Evolutionary conservation across 2,329 filamentous ascomycete species (phyloP).

Genomic region (Simplicillium sp.): DNA sequence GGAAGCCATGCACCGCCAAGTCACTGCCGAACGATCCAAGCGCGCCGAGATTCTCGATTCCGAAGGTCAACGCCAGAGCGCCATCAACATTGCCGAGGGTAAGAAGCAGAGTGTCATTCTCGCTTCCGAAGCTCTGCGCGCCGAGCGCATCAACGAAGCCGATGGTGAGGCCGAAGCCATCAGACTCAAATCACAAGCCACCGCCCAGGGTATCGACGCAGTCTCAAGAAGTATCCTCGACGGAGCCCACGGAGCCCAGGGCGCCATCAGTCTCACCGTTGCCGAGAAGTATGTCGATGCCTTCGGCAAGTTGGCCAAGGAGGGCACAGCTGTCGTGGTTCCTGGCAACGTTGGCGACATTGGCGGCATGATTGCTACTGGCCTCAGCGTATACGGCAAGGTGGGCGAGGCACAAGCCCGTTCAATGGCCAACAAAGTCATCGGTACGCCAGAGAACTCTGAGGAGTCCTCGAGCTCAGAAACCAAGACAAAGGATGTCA

Average conservation of each 20-base stretch:
- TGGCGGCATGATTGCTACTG: constrained; percentile 91
- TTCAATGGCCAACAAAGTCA: constrained; percentile 46
- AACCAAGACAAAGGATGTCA: neutral
- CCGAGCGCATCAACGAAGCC: constrained; percentile 89
- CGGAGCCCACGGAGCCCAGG: constrained; percentile 67
- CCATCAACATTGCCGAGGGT: constrained; percentile 98
- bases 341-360: constrained; percentile 97
- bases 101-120: constrained; percentile 95
- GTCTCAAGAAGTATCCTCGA: constrained; percentile 68
- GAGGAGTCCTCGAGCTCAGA: neutral
- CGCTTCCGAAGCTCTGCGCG: constrained; percentile 80
- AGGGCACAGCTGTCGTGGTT: constrained; percentile 91
- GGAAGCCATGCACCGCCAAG: constrained; percentile 95
- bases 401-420: constrained; percentile 73
- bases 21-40: constrained; percentile 95
- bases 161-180: constrained; percentile 93
- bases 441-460: constrained; percentile 13
- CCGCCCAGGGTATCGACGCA: constrained; percentile 78
- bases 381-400: constrained; percentile 91
- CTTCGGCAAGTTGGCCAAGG: constrained; percentile 84
- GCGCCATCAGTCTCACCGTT: constrained; percentile 76
- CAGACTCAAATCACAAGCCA: constrained; percentile 73
- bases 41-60: constrained; percentile 95
- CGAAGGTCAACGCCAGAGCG: constrained; percentile 91
- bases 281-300: constrained; percentile 98